Conservation (phyloP, 441 rosid genomes). For the Eruca vesicaria region DNA sequence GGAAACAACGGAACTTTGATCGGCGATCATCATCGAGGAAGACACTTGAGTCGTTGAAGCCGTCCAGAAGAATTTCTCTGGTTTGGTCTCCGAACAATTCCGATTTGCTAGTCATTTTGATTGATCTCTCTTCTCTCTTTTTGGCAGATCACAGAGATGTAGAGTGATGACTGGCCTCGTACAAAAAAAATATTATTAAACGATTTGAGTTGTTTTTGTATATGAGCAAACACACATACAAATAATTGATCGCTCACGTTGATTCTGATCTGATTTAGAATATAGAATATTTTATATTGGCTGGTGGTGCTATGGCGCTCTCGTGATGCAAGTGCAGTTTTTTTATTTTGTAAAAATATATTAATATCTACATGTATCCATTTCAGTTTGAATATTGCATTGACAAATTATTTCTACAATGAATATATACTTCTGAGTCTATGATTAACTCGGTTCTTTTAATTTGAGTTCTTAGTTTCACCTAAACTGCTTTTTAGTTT, state of each 20-base stretch:
- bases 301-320: too few relatives aligned
- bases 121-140: background rate
- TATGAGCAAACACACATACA: background rate
- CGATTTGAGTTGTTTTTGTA: background rate
- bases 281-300: too few relatives aligned
- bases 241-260: background rate
- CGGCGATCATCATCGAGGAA: conserved; percentile 27
- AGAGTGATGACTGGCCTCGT: background rate
- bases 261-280: too few relatives aligned
- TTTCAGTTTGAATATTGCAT: too few relatives aligned
- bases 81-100: conserved; percentile 45
- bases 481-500: too few relatives aligned
- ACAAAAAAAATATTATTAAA: background rate
- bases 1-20: conserved; percentile 43
- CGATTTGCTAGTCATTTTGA: conserved; percentile 44
- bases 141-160: conserved; percentile 1
- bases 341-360: too few relatives aligned
- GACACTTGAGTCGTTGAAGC: conserved; percentile 36
- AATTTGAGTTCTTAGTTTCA: too few relatives aligned
- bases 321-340: too few relatives aligned
- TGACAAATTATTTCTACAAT: too few relatives aligned
- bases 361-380: too few relatives aligned
- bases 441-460: too few relatives aligned
- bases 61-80: conserved; percentile 57
- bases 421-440: too few relatives aligned